Evolutionary conservation across 2,329 filamentous ascomycete genomes (phyloP), one percentile per base, ranked within the genome.

Genomic region (Aspergillus thermomutatus): DNA sequence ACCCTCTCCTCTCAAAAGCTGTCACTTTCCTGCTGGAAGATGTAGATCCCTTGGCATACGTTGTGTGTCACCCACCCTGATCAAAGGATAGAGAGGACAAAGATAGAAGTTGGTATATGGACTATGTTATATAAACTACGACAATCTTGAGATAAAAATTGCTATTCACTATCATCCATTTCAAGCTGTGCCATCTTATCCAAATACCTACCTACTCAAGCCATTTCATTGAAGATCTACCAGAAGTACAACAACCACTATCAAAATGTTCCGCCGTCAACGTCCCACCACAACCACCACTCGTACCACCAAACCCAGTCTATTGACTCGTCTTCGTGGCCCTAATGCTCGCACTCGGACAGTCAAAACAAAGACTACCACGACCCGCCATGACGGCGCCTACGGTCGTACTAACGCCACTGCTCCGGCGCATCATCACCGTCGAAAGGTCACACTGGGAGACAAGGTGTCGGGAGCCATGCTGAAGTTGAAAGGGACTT

Each of bases 401-500:
- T 69, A 66, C 69, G 54, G n/a, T 52, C 60, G 34, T 19, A 76
- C 75, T 6, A 80, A 79, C 43, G 75, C 76, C 25, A 76, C 74
- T 50, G 77, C 72, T 57, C 79, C 77, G 56, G 72, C 61, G 17
- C 82, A 85, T 59, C 86, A 88, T 69, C 88, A 90, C 53, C 83
- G 84, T 70, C 85, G 89, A 67, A 84, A 87, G 66, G 81, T 84
- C 3, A 84, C 81, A 41, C 78, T 92, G 62, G 87, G 87, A 49
- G 90, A 93, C 77, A 93, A 92, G 75, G 82, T 93, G 64, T 87
- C 83, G 50, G 90, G 90, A 19, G 89, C 89, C 0, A 78, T 93
- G 72, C 80, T 90, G 77, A 90, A 84, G 78, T 74, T 93, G 61
- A 86, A 85, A 73, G 41, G 41, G 14, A 4, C n/a, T 11, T 23